Evolutionary conservation across 75 land plant genomes (phyloP).

Genomic region (Ceratopteris richardii): DNA sequence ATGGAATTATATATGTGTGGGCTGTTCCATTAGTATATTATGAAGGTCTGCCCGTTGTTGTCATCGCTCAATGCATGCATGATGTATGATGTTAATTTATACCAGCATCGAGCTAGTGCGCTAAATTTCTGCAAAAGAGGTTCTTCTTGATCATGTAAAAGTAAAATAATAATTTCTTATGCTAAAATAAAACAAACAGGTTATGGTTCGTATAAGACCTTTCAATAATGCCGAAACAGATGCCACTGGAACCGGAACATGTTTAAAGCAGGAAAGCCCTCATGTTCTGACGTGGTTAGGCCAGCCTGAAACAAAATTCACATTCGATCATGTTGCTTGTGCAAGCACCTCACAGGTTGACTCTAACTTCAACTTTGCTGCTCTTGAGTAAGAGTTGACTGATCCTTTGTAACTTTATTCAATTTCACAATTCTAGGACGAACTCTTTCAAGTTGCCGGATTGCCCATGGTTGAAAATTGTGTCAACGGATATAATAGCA

Average conservation of each 20-base stretch:
- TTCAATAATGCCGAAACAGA: conserved; percentile 49
- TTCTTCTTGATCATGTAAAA: too few species aligned
- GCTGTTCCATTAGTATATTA: too few species aligned
- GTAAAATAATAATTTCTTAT: background rate
- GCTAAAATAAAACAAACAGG: conserved; percentile 31
- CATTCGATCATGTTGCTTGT: conserved; percentile 95
- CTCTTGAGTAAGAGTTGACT: background rate
- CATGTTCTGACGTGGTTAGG: conserved; percentile 80
- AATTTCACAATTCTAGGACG: conserved; percentile 21
- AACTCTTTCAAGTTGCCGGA: conserved; percentile 38
- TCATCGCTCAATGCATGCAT: too few species aligned
- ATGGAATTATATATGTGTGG: too few species aligned
- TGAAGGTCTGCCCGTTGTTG: too few species aligned
- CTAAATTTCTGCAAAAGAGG: too few species aligned
- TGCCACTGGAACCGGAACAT: conserved; percentile 51
- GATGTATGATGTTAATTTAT: background rate
- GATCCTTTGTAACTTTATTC: background rate
- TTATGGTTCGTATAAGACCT: conserved; percentile 81
- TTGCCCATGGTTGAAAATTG: conserved; percentile 59
- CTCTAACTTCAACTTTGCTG: too few species aligned
- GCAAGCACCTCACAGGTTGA: conserved; percentile 77
- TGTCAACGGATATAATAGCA: conserved; percentile 51
- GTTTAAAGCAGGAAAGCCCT: conserved; percentile 82
- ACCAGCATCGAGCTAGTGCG: too few species aligned
- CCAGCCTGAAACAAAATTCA: conserved; percentile 82